These are phyloP conservation scores for Penicillium aurantiogriseum DNA, from an alignment of 2,329 filamentous ascomycete genomes.

Conservation along the genomic window DNA sequence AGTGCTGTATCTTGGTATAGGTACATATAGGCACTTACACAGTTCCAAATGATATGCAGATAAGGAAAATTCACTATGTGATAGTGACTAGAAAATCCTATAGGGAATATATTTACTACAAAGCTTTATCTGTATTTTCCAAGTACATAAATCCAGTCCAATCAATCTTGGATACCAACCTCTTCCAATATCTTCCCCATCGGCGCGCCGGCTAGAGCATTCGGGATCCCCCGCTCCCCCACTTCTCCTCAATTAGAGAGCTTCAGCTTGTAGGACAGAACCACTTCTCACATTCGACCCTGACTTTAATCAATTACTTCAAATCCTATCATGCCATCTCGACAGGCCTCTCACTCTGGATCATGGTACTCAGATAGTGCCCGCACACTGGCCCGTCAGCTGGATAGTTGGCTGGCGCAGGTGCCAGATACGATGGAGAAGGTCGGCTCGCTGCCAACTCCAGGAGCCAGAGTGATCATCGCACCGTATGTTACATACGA, in stretches of 20 bases:
- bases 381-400: conserved; percentile 61
- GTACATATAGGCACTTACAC: not conserved
- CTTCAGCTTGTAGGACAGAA: conserved; percentile 8
- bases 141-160: not conserved
- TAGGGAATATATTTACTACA: not conserved
- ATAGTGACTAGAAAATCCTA: not conserved
- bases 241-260: conserved; percentile 22
- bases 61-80: not conserved
- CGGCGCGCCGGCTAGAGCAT: not conserved
- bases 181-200: not conserved
- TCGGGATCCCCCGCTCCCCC: conserved; percentile 26
- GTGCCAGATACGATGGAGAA: conserved; percentile 67
- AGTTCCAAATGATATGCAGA: not conserved
- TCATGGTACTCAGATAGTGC: conserved; percentile 76
- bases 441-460: conserved; percentile 64
- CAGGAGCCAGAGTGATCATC: conserved; percentile 79
- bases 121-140: not conserved
- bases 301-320: not conserved
- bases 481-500: conserved; percentile 70
- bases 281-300: not conserved
- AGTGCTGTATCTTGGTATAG: not conserved
- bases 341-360: conserved; percentile 73
- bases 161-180: not conserved
- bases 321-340: conserved; percentile 34
- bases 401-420: conserved; percentile 70